Evolutionary conservation across 768 basidiomycete species (phyloP).

Genomic region (Porphyrellus cyaneotinctus): DNA sequence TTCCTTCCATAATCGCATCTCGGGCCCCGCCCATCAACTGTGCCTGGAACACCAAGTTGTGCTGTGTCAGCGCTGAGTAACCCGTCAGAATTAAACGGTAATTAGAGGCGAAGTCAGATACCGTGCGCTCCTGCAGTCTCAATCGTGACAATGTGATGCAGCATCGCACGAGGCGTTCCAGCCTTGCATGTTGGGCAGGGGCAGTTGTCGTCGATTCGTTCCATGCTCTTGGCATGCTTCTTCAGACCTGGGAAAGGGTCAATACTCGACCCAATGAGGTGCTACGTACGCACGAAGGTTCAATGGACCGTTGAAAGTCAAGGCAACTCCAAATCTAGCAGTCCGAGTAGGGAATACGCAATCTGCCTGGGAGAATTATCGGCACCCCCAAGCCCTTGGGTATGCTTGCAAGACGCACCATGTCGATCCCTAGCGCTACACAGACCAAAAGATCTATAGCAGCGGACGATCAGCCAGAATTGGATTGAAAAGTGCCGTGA

Average conservation of each 20-base stretch:
- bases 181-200: constrained; percentile 82
- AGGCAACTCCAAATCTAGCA: constrained; percentile 84
- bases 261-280: background rate
- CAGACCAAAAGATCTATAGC: constrained; percentile 78
- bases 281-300: constrained; percentile 58
- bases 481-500: background rate
- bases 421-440: constrained; percentile 88
- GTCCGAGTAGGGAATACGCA: constrained; percentile 93
- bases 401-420: constrained; percentile 46
- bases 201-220: constrained; percentile 69
- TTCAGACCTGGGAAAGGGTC: constrained; percentile 38
- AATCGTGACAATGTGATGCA: constrained; percentile 72
- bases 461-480: background rate
- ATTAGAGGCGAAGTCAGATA: constrained; percentile 31
- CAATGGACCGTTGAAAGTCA: constrained; percentile 76
- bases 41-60: constrained; percentile 85
- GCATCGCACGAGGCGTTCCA: constrained; percentile 64
- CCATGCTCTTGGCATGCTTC: constrained; percentile 66
- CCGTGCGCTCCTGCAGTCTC: constrained; percentile 88
- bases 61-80: constrained; percentile 65
- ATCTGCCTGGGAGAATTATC: constrained; percentile 56
- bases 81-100: constrained; percentile 15
- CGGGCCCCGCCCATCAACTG: constrained; percentile 83
- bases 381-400: background rate
- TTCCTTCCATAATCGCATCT: constrained; percentile 72